Percentiles rank a stretch among this genome's conserved stretches.
phyloP scores from a whole-genome alignment of 495 filamentous ascomycete genomes.

The Hyaloscypha variabilis region DNA sequence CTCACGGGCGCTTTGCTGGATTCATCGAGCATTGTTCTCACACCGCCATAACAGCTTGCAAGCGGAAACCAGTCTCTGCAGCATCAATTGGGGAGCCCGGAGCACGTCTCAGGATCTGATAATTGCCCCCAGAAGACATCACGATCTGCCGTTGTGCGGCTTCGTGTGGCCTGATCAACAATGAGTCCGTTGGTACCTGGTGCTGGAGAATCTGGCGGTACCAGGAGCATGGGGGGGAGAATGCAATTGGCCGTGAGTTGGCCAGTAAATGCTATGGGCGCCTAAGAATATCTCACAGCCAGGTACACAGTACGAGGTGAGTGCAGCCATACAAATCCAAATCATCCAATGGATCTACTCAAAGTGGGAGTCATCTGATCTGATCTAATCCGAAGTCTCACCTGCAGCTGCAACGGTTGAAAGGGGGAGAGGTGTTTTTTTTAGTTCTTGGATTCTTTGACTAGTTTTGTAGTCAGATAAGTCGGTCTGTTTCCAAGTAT shows the following conservation, averaged over 20 bases:
- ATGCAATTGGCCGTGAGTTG: conserved; percentile 2
- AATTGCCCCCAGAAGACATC: background rate
- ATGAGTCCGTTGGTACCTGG: background rate
- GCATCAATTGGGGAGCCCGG: background rate
- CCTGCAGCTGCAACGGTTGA: conserved; percentile 1
- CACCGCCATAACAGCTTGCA: background rate
- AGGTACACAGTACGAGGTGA: background rate
- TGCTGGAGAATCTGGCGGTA: background rate
- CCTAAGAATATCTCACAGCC: background rate
- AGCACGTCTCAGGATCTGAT: background rate
- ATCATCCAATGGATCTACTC: background rate
- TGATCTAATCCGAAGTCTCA: background rate
- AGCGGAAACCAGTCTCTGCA: background rate
- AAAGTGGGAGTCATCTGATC: background rate
- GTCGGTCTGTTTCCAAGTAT: conserved; percentile 12
- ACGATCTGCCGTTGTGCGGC: background rate
- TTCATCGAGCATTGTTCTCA: background rate
- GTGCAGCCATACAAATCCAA: background rate
- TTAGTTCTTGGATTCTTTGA: background rate
- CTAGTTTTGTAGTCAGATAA: background rate
- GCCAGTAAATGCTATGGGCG: conserved; percentile 8
- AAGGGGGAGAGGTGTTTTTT: background rate
- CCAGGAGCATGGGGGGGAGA: background rate
- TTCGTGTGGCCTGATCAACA: background rate
- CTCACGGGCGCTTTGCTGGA: conserved; percentile 3